These are phyloP conservation scores for Arthrobotrys megalospora DNA, from an alignment of 2,329 filamentous ascomycete genomes.

Conservation along the genomic window DNA sequence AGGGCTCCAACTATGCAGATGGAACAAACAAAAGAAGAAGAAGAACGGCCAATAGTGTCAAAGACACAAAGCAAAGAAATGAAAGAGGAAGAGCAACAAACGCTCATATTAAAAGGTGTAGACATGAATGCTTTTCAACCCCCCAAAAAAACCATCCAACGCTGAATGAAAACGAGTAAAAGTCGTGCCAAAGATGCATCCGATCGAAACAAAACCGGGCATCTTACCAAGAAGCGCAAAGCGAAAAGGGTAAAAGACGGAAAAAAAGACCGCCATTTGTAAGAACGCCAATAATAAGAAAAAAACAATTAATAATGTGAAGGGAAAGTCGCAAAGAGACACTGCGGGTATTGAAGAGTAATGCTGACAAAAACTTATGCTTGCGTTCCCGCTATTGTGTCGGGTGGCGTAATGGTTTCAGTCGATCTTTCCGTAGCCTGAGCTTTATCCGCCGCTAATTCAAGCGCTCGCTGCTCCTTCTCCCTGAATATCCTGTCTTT, in stretches of 20 bases:
- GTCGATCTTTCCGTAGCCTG: constrained; percentile 17
- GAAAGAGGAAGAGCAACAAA: constrained; percentile 1
- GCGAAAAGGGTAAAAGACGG: neutral
- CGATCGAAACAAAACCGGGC: neutral
- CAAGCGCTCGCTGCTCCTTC: constrained; percentile 60
- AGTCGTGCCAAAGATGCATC: constrained; percentile 4
- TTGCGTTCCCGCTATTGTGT: constrained; percentile 20
- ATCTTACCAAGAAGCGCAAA: neutral
- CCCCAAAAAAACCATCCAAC: constrained; percentile 1
- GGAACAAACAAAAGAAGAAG: constrained; percentile 6
- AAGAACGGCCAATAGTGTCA: neutral
- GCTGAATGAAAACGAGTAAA: constrained; percentile 4
- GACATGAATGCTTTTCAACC: constrained; percentile 14
- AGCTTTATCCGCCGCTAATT: constrained; percentile 33
- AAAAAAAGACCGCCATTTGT: constrained; percentile 21
- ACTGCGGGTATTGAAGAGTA: neutral
- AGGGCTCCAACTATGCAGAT: neutral
- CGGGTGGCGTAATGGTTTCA: constrained; percentile 29
- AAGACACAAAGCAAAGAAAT: neutral
- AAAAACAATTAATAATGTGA: neutral
- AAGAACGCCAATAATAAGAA: constrained; percentile 30
- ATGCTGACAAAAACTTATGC: constrained; percentile 4
- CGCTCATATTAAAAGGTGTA: constrained; percentile 20
- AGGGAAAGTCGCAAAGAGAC: neutral
- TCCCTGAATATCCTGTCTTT: constrained; percentile 81